A percentile compares a stretch with the other conserved stretches of the same genome.
These are phyloP conservation scores for Lachnellula arida DNA, from an alignment of 2,329 filamentous ascomycete species.

Conservation along the genomic window DNA sequence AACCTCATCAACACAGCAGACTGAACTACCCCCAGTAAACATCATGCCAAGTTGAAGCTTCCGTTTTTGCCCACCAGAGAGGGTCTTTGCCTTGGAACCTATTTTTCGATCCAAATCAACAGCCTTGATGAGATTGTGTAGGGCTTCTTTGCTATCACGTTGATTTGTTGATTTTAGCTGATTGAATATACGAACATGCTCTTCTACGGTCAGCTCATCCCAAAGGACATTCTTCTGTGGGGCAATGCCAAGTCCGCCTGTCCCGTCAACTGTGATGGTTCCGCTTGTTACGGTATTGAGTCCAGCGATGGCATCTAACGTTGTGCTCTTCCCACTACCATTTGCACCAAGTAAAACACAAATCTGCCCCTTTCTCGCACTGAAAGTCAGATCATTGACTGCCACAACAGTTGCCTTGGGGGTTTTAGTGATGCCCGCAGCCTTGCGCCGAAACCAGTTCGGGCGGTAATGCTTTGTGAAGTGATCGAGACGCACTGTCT, in stretches of 20 bases:
- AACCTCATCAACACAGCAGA: constrained; percentile 91
- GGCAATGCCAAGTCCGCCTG: constrained; percentile 77
- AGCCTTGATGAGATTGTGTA: constrained; percentile 58
- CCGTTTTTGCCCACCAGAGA: constrained; percentile 87
- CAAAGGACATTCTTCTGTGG: constrained; percentile 94
- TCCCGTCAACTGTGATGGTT: constrained; percentile 70
- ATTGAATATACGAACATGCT: constrained; percentile 83
- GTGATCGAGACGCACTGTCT: constrained; percentile 63
- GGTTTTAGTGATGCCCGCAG: constrained; percentile 24
- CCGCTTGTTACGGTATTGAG: constrained; percentile 73
- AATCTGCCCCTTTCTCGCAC: constrained; percentile 73
- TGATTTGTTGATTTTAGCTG: constrained; percentile 63
- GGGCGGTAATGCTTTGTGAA: constrained; percentile 79
- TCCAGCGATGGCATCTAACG: constrained; percentile 81
- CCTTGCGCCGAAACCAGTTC: constrained; percentile 52
- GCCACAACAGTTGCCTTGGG: constrained; percentile 68
- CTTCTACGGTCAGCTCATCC: constrained; percentile 80
- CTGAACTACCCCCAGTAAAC: constrained; percentile 82
- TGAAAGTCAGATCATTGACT: constrained; percentile 68
- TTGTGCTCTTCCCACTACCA: constrained; percentile 86
- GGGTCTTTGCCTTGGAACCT: constrained; percentile 65
- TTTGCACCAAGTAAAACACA: constrained; percentile 84
- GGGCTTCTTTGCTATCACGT: constrained; percentile 52
- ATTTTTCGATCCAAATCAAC: constrained; percentile 75
- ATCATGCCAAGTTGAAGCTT: constrained; percentile 94